phyloP scores from a whole-genome alignment of 805 yeast species.

The Yarrowia bubula region DNA sequence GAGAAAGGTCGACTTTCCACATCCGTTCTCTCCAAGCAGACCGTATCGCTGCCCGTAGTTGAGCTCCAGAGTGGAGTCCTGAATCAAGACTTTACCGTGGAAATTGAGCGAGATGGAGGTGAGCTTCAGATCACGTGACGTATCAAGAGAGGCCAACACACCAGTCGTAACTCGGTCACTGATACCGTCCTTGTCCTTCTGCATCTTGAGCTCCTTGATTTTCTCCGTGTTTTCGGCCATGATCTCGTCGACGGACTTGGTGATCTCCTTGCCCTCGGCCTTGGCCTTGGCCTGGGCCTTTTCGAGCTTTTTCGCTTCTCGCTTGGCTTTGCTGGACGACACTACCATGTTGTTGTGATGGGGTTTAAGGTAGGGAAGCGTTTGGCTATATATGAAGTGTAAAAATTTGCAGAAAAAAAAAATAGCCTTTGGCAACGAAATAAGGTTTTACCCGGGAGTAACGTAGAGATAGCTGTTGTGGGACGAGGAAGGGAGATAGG shows the following conservation, averaged over 20 bases:
- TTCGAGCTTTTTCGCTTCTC: conserved; percentile 94
- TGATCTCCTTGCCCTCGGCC: conserved; percentile 47
- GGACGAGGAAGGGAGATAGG: no score
- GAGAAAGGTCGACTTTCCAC: conserved; percentile 95
- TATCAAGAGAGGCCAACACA: conserved; percentile 81
- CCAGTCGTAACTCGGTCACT: conserved; percentile 98
- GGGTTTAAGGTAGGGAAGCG: no score
- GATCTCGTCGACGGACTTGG: conserved; percentile 43
- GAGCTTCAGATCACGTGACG: conserved; percentile 91
- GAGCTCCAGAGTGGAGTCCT: conserved; percentile 87
- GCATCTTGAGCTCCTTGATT: conserved; percentile 83
- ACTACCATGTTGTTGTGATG: conserved; percentile 1
- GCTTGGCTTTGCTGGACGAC: conserved; percentile 67
- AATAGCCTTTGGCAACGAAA: neutral
- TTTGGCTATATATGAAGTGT: neutral
- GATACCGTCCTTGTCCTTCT: conserved; percentile 88
- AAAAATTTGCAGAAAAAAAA: no score
- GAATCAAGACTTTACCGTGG: conserved; percentile 96
- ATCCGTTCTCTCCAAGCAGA: conserved; percentile 95
- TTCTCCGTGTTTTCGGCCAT: conserved; percentile 62
- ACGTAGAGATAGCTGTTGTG: no score
- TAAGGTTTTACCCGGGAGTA: neutral
- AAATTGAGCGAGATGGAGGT: conserved; percentile 86
- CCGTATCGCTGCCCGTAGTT: conserved; percentile 98
- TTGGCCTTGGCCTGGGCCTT: conserved; percentile 67